A percentile compares a stretch with the other conserved stretches of the same genome.
Evolutionary conservation across 176 grass and related monocot genomes (phyloP).

Genomic region (Raddia distichophylla): DNA sequence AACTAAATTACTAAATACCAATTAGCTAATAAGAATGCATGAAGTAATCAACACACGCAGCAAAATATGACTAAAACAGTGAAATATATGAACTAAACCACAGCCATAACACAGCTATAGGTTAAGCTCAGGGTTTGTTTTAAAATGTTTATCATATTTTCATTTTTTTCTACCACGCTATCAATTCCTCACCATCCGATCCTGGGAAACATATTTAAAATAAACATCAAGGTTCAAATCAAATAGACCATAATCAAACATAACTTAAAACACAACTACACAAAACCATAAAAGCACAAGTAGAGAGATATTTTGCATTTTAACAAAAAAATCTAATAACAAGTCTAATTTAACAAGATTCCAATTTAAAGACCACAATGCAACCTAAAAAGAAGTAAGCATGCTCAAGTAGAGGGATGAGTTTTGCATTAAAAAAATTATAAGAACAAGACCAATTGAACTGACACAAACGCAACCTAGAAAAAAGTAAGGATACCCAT

Average conservation of each 20-base stretch:
- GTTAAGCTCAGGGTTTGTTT: constrained; percentile 23
- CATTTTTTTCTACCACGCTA: background rate
- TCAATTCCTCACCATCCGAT: background rate
- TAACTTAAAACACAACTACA: constrained; percentile 3
- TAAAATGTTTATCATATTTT: constrained; percentile 6
- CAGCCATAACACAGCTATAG: background rate
- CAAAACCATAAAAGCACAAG: constrained; percentile 18
- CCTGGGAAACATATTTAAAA: constrained; percentile 10
- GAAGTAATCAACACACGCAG: background rate
- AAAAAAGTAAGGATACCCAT: constrained; percentile 23
- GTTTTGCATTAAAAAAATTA: background rate
- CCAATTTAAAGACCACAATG: background rate
- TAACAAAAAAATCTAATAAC: background rate
- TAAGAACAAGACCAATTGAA: constrained; percentile 19
- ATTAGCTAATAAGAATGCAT: constrained; percentile 2
- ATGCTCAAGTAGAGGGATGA: background rate
- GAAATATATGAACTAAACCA: constrained; percentile 26
- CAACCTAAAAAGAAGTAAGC: constrained; percentile 5
- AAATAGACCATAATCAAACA: background rate
- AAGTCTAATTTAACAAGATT: constrained; percentile 3
- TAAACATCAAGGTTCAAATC: background rate
- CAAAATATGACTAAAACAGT: background rate
- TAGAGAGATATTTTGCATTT: background rate
- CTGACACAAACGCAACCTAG: background rate
- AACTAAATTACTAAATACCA: background rate